Conservation (phyloP, 352 stramenopile genomes). For the Globisporangium ultimum region DNA sequence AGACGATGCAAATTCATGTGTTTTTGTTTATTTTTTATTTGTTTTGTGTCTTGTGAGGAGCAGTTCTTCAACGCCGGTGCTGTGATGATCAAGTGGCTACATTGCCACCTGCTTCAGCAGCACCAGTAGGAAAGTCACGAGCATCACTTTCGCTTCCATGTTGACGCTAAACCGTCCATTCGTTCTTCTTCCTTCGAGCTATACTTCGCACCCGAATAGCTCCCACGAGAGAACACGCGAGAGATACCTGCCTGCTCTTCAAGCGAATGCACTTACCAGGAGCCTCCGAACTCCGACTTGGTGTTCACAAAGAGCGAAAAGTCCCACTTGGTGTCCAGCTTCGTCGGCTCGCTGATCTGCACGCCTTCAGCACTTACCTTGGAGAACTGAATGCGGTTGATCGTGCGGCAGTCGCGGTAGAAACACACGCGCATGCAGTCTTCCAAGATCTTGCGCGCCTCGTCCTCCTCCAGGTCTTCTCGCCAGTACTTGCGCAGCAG, state of each 20-base stretch:
- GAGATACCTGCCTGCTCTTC: background rate
- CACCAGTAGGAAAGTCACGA: background rate
- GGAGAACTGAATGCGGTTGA: slow-evolving; percentile 97
- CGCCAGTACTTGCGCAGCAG: slow-evolving; percentile 95
- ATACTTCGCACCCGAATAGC: background rate
- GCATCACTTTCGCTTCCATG: background rate
- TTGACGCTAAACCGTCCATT: background rate
- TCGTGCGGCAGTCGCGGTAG: slow-evolving; percentile 98
- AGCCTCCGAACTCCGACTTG: slow-evolving; percentile 88
- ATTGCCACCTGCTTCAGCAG: background rate
- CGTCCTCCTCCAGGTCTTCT: slow-evolving; percentile 91
- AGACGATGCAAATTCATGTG: background rate
- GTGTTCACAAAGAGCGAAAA: slow-evolving; percentile 83
- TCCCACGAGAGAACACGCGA: background rate
- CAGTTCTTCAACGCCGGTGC: background rate
- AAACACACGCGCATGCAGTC: slow-evolving; percentile 98
- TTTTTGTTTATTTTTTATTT: slow-evolving; percentile 8
- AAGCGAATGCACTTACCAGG: slow-evolving; percentile 56
- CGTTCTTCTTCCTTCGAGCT: background rate
- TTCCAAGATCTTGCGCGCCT: slow-evolving; percentile 93
- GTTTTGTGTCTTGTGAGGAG: background rate
- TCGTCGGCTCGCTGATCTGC: slow-evolving; percentile 92
- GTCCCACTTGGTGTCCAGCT: slow-evolving; percentile 95
- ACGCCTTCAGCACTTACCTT: slow-evolving; percentile 90
- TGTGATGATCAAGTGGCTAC: background rate